Evolutionary conservation across 2,329 filamentous ascomycete genomes (phyloP).

Genomic region (Xylariales sp.): DNA sequence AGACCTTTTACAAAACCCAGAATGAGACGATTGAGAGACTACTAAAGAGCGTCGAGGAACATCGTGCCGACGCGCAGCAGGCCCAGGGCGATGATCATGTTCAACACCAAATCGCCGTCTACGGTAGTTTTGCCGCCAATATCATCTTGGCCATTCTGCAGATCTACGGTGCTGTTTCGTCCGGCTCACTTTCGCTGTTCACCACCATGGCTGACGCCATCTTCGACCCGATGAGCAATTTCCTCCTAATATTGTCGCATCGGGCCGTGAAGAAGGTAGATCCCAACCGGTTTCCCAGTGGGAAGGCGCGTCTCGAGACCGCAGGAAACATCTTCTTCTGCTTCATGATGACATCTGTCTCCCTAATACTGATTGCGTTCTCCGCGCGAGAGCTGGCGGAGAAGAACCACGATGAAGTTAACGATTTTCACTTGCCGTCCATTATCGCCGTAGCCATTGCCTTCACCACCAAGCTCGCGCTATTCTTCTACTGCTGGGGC

Average conservation of each 20-base stretch:
- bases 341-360: conserved; percentile 91
- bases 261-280: conserved; percentile 87
- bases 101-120: conserved; percentile 63
- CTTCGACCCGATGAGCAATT: conserved; percentile 86
- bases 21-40: conserved; percentile 92
- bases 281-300: conserved; percentile 78
- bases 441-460: conserved; percentile 81
- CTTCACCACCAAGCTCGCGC: conserved; percentile 73
- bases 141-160: conserved; percentile 74
- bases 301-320: conserved; percentile 91
- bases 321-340: conserved; percentile 95
- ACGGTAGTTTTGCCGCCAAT: conserved; percentile 73
- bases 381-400: conserved; percentile 65
- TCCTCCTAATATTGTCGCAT: conserved; percentile 81
- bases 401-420: conserved; percentile 38
- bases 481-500: conserved; percentile 92
- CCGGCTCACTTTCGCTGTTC: conserved; percentile 89
- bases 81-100: conserved; percentile 77
- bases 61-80: conserved; percentile 74
- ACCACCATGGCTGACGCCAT: conserved; percentile 95
- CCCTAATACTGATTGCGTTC: conserved; percentile 87
- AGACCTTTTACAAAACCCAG: conserved; percentile 82
- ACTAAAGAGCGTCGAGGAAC: conserved; percentile 89
- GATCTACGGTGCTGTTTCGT: conserved; percentile 81
- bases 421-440: conserved; percentile 72